Evolutionary conservation across 176 grass and related monocot genomes (phyloP), one percentile per base, ranked within the genome.

Genomic region (Guadua angustifolia): DNA sequence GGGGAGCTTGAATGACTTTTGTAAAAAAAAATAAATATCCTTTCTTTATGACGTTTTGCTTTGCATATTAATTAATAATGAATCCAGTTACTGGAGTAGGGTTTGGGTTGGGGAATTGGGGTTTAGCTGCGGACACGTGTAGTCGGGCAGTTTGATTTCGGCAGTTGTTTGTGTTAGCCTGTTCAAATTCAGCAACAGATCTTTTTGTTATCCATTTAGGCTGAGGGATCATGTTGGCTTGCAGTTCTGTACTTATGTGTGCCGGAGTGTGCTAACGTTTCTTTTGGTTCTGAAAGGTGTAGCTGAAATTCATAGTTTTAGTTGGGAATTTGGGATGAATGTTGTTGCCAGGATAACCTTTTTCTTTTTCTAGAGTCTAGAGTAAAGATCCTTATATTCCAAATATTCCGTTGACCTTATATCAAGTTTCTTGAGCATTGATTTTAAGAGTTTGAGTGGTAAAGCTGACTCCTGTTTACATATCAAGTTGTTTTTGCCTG

Each of bases 181-280:
- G 17, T 59, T 70, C 17, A 29, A 26, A 7, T 65, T 18, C 15
- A 5, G 9, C 21, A 19, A 9, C 52, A 33, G 16, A 18, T 19
- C 51, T 13, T 75, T 75, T 39, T 50, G 26, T 39, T 66, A 42
- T 18, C 39, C 29, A 5, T 79, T 79, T 35, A 7, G 32, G 6
- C 38, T 8, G 45, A 52, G 60, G 11, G 43, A 39, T 67, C 45
- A 51, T 80, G 17, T 18, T 15, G 62, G 11, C 32, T 26, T 67
- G 61, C 29, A 52, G 3, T 67, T 53, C 76, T 79, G 42, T 33
- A 66, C 77, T 51, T 66, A 60, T 66, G n/a, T 73, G 16, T 55
- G 71, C 26, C 24, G 1, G 25, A 72, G 58, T 32, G 58, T 33
- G 75, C 4, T 78, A 21, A 18, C 35, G 44, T 35, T 79, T 50